A percentile compares a stretch with the other conserved stretches of the same genome.
Conservation (phyloP, 306 rosid species). For the Acacia melanoxylon region DNA sequence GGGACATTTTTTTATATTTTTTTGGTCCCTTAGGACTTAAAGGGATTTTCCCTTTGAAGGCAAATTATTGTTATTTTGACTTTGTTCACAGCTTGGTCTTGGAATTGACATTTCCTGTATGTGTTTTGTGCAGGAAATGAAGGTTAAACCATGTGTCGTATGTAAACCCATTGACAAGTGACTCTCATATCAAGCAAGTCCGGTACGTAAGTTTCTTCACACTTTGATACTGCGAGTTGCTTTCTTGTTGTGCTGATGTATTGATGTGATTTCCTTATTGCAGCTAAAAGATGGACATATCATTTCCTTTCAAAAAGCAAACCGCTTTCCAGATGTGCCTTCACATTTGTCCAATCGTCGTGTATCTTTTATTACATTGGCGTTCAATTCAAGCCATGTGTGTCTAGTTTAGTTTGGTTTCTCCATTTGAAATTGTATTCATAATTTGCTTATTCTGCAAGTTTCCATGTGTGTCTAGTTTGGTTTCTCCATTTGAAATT, state of each 20-base stretch:
- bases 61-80: no score
- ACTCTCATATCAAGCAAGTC: conserved; percentile 71
- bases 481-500: conserved; percentile 29
- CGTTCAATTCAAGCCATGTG: background rate
- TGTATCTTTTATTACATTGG: conserved; percentile 40
- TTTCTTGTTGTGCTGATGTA: background rate
- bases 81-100: background rate
- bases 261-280: conserved; percentile 22
- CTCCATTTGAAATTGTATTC: conserved; percentile 23
- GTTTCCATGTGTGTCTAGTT: background rate
- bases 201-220: conserved; percentile 44
- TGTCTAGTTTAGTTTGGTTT: conserved; percentile 6
- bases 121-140: conserved; percentile 70
- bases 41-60: no score
- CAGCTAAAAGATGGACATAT: conserved; percentile 97
- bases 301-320: conserved; percentile 80
- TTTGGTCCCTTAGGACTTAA: no score
- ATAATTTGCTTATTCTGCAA: background rate
- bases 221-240: background rate
- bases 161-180: conserved; percentile 90
- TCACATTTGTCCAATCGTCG: conserved; percentile 86
- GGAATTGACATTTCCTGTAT: conserved; percentile 19
- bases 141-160: conserved; percentile 86
- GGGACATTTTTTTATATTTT: no score
- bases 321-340: conserved; percentile 86